A percentile compares a stretch with the other conserved stretches of the same genome.
These are phyloP conservation scores for Hypoxylon sp. DNA, from an alignment of 2,329 filamentous ascomycete genomes.

Conservation along the genomic window DNA sequence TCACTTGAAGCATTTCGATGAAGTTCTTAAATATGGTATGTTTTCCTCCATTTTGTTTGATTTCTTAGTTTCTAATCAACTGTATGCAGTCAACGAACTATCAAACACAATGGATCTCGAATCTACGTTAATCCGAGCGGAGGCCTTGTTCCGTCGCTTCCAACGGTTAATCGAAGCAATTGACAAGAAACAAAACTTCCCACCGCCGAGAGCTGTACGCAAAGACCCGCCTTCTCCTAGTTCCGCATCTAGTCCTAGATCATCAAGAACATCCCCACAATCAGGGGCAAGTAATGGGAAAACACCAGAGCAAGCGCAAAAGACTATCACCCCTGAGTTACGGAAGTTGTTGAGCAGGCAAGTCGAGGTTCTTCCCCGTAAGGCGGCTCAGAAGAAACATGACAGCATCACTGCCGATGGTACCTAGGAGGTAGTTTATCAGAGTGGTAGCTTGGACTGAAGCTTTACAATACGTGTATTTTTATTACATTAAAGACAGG, in stretches of 20 bases:
- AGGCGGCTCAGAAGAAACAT: conserved; percentile 49
- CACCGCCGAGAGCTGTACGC: conserved; percentile 63
- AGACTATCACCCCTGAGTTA: conserved; percentile 71
- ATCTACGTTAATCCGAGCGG: conserved; percentile 87
- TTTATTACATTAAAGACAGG: conserved; percentile 8
- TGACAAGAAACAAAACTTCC: conserved; percentile 92
- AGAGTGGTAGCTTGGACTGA: conserved; percentile 8
- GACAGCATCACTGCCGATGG: conserved; percentile 47
- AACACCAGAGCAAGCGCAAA: conserved; percentile 58
- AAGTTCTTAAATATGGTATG: conserved; percentile 95
- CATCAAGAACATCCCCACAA: conserved; percentile 27
- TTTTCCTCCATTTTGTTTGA: conserved; percentile 37
- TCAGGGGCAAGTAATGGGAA: conserved; percentile 54
- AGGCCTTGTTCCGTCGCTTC: conserved; percentile 89
- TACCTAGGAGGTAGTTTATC: conserved; percentile 38
- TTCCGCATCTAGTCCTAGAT: conserved; percentile 43
- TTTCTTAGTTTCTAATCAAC: conserved; percentile 18
- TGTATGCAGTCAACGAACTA: conserved; percentile 85
- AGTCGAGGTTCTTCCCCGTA: conserved; percentile 52
- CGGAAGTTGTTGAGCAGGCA: conserved; percentile 66
- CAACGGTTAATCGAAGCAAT: conserved; percentile 90
- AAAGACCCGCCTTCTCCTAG: conserved; percentile 36
- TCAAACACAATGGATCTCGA: conserved; percentile 93
- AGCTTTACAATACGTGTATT: conserved; percentile 26
- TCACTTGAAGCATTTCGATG: conserved; percentile 94